A percentile compares a stretch with the other conserved stretches of the same genome.
These are phyloP conservation scores for Nakazawaea populi DNA, from an alignment of 805 yeast genomes.

Conservation along the genomic window DNA sequence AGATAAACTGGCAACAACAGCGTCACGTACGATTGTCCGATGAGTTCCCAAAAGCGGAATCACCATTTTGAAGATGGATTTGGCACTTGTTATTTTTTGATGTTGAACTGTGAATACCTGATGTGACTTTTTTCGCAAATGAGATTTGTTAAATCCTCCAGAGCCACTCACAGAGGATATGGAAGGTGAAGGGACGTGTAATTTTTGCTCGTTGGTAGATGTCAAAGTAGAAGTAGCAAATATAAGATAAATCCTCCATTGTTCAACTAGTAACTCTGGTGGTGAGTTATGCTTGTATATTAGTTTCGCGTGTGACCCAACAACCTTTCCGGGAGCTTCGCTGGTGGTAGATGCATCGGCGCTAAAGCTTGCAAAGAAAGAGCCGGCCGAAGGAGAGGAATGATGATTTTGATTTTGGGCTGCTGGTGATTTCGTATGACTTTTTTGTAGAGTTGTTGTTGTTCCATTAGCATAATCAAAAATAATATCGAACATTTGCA, in stretches of 20 bases:
- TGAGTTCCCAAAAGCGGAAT: slow-evolving; percentile 72
- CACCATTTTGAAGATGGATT: slow-evolving; percentile 81
- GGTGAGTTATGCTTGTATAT: slow-evolving; percentile 29
- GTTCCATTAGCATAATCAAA: slow-evolving; percentile 45
- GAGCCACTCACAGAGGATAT: slow-evolving; percentile 18
- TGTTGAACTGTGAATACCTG: slow-evolving; percentile 81
- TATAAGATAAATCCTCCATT: slow-evolving; percentile 76
- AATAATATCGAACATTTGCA: slow-evolving; percentile 74
- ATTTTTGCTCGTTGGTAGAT: slow-evolving; percentile 78
- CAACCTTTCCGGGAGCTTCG: neutral
- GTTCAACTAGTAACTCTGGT: slow-evolving; percentile 71
- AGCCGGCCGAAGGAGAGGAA: neutral
- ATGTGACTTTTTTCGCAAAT: slow-evolving; percentile 70
- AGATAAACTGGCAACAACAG: slow-evolving; percentile 83
- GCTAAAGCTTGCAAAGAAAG: slow-evolving; percentile 2
- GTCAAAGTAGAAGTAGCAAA: slow-evolving; percentile 92
- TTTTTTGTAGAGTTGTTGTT: slow-evolving; percentile 12
- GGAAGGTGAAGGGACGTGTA: slow-evolving; percentile 47
- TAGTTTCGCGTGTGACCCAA: neutral
- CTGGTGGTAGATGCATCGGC: neutral
- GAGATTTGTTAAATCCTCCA: slow-evolving; percentile 45
- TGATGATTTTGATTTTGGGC: neutral
- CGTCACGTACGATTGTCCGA: slow-evolving; percentile 69
- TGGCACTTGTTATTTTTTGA: slow-evolving; percentile 89
- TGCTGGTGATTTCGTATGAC: slow-evolving; percentile 17